These are phyloP conservation scores for Coffea eugenioides DNA, from an alignment of 257 asterid genomes.

Conservation along the genomic window DNA sequence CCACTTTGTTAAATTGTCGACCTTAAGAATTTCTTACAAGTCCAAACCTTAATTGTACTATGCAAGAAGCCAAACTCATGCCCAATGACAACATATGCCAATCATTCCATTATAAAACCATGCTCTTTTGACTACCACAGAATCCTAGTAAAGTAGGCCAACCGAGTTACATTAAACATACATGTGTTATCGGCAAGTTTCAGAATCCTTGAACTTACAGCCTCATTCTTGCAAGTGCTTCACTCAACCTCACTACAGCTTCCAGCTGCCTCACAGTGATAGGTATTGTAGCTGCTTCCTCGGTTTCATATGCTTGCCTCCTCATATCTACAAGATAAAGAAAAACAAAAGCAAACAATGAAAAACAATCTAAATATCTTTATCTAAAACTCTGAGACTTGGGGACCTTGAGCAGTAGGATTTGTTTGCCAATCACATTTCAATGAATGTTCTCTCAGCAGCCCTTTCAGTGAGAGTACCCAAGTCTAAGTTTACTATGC, in stretches of 20 bases:
- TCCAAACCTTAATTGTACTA: no score
- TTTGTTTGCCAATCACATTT: neutral
- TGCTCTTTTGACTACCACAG: no score
- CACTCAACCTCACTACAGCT: no score
- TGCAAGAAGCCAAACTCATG: no score
- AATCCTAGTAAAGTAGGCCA: no score
- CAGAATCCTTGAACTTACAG: conserved; percentile 10
- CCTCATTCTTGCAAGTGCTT: no score
- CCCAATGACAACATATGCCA: no score
- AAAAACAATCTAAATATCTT: neutral
- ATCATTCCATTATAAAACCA: no score
- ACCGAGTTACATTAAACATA: no score
- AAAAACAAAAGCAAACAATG: neutral
- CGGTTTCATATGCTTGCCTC: conserved; percentile 87
- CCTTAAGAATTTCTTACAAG: neutral
- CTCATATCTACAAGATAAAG: conserved; percentile 65
- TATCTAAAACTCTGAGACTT: neutral
- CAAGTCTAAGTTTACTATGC: neutral
- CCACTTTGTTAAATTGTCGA: neutral
- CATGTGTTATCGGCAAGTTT: no score
- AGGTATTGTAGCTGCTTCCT: conserved; percentile 39
- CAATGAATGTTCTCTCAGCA: neutral
- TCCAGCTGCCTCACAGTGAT: no score
- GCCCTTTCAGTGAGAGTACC: neutral
- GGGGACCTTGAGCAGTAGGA: neutral